Evolutionary conservation across 768 basidiomycete genomes (phyloP).

Genomic region (Rhodotorula kratochvilovae): DNA sequence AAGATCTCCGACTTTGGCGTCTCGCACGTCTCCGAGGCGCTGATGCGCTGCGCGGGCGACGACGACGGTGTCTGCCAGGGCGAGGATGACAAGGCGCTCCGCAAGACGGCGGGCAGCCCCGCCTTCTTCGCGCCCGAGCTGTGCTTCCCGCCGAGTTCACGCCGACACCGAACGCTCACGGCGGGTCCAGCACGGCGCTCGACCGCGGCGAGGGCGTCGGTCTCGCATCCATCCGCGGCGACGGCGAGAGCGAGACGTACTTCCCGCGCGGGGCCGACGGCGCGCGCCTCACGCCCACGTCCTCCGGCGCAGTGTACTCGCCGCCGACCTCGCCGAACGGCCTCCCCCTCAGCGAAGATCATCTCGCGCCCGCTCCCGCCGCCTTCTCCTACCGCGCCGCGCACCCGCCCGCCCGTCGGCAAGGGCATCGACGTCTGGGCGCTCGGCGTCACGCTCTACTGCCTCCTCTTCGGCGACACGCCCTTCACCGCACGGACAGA

Average conservation of each 20-base stretch:
- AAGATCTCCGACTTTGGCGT: conserved; percentile 99
- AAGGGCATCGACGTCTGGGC: conserved; percentile 98
- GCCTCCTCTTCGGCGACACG: conserved; percentile 78
- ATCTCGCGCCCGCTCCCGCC: conserved; percentile 43
- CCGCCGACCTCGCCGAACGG: conserved; percentile 26
- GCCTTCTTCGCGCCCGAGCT: conserved; percentile 96
- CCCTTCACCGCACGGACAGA: conserved; percentile 67
- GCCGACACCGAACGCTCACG: conserved; percentile 42
- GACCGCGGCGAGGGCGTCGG: conserved; percentile 38
- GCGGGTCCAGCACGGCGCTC: neutral
- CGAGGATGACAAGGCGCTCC: conserved; percentile 72
- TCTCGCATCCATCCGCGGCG: conserved; percentile 18
- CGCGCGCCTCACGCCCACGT: conserved; percentile 6
- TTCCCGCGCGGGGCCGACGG: conserved; percentile 19
- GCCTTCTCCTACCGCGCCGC: conserved; percentile 26
- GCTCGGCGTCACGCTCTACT: conserved; percentile 89
- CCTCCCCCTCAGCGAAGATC: conserved; percentile 20
- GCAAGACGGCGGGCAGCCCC: conserved; percentile 88
- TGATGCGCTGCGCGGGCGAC: conserved; percentile 67
- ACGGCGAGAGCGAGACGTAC: conserved; percentile 19
- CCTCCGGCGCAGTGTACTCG: neutral
- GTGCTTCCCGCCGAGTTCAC: conserved; percentile 58
- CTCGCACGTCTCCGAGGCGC: conserved; percentile 88
- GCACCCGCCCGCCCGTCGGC: conserved; percentile 37
- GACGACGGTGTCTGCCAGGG: conserved; percentile 41